Evolutionary conservation across 139 green algal species (phyloP).

Genomic region (Chlorella sp.): DNA sequence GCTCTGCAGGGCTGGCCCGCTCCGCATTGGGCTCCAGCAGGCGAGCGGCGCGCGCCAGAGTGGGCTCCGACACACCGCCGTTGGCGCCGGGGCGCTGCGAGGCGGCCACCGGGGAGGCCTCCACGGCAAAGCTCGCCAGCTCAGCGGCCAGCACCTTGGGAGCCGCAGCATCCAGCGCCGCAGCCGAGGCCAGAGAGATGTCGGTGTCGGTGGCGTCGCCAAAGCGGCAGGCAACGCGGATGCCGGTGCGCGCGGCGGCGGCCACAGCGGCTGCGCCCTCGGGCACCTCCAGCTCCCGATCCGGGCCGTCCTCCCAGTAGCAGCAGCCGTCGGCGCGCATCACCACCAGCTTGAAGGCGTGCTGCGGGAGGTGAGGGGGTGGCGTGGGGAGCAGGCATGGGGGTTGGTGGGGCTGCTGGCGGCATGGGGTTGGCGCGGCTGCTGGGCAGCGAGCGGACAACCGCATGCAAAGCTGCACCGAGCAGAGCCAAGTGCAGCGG

Average conservation of each 20-base stretch:
- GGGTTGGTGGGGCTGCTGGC: no score
- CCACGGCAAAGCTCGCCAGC: neutral
- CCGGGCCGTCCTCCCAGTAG: neutral
- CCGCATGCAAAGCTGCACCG: no score
- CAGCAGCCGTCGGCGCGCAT: neutral
- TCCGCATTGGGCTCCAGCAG: neutral
- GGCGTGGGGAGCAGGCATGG: no score
- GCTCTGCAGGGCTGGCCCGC: no score
- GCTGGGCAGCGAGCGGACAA: no score
- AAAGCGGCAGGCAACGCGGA: neutral
- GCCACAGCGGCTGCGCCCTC: neutral
- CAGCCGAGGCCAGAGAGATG: neutral
- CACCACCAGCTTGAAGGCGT: slow-evolving; percentile 3
- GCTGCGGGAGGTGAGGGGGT: neutral
- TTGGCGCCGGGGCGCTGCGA: neutral
- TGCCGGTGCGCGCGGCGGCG: neutral
- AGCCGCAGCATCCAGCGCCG: neutral
- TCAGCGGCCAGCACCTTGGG: neutral
- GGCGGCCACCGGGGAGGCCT: neutral
- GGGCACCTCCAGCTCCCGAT: neutral
- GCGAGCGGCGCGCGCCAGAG: neutral
- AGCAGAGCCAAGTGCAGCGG: no score
- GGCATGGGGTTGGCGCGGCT: no score
- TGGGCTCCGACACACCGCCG: neutral
- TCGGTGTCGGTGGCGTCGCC: neutral